phyloP scores from a whole-genome alignment of 768 basidiomycete genomes.

The Lentinula detonsa region DNA sequence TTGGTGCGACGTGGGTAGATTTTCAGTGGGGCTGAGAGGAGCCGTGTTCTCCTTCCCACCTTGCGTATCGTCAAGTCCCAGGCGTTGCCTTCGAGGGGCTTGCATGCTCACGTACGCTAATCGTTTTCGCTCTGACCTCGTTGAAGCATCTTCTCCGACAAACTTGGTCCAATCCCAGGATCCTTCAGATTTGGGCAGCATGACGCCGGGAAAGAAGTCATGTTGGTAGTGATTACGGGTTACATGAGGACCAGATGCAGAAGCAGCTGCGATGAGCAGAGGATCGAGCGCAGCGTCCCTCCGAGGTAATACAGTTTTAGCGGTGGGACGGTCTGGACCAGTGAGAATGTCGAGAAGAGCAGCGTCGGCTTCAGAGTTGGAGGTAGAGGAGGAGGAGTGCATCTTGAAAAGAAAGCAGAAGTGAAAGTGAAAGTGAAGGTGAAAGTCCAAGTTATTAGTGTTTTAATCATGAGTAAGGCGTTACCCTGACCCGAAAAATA shows the following conservation, averaged over 20 bases:
- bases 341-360: conserved; percentile 65
- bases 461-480: not conserved
- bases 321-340: conserved; percentile 34
- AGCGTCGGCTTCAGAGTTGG: conserved; percentile 36
- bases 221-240: conserved; percentile 87
- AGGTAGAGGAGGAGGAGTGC: not conserved
- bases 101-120: conserved; percentile 69
- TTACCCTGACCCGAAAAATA: not conserved
- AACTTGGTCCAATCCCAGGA: conserved; percentile 57
- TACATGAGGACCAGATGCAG: conserved; percentile 67
- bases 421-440: not conserved
- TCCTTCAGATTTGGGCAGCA: conserved; percentile 45
- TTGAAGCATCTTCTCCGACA: conserved; percentile 33
- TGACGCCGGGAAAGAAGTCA: conserved; percentile 62
- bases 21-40: conserved; percentile 31
- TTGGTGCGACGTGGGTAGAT: conserved; percentile 25
- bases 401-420: not conserved
- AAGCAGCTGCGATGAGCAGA: conserved; percentile 70
- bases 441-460: not conserved
- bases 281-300: conserved; percentile 76
- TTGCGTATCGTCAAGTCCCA: conserved; percentile 22
- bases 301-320: conserved; percentile 41
- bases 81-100: conserved; percentile 61
- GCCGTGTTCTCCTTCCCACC: conserved; percentile 49
- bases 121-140: conserved; percentile 35